Conservation (phyloP, 2,329 filamentous ascomycete genomes). For the Eutypella sp. region DNA sequence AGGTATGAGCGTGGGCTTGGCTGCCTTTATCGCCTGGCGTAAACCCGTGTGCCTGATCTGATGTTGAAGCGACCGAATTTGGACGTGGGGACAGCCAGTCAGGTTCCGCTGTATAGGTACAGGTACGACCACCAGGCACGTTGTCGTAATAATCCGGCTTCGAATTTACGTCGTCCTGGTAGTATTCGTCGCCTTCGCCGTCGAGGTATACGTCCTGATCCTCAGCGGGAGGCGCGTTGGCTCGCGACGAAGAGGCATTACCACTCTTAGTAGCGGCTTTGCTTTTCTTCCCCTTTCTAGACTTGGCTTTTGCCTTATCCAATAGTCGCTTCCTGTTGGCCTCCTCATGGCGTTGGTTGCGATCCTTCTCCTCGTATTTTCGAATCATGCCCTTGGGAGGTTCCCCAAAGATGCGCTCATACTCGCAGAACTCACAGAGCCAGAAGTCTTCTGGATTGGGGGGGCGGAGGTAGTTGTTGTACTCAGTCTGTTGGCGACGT, state of each 20-base stretch:
- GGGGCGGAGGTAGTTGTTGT: conserved; percentile 70
- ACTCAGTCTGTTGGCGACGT: conserved; percentile 71
- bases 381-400: conserved; percentile 80
- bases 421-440: conserved; percentile 98
- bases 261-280: conserved; percentile 57
- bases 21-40: too few relatives aligned
- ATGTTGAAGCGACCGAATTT: too few relatives aligned
- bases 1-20: too few relatives aligned
- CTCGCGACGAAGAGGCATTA: conserved; percentile 19
- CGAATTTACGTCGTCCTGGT: conserved; percentile 17
- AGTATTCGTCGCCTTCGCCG: conserved; percentile 19
- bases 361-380: conserved; percentile 91
- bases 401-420: conserved; percentile 89
- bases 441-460: conserved; percentile 70
- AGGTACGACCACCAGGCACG: conserved; percentile 14
- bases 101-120: background rate
- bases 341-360: conserved; percentile 73
- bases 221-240: conserved; percentile 13
- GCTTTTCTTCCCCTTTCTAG: conserved; percentile 80
- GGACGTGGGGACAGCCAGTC: background rate
- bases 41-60: too few relatives aligned
- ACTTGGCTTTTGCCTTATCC: conserved; percentile 93
- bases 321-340: conserved; percentile 80
- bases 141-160: conserved; percentile 7
- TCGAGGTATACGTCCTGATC: conserved; percentile 15